Evolutionary conservation across 2,329 filamentous ascomycete species (phyloP).

Genomic region (Phialophora macrospora): DNA sequence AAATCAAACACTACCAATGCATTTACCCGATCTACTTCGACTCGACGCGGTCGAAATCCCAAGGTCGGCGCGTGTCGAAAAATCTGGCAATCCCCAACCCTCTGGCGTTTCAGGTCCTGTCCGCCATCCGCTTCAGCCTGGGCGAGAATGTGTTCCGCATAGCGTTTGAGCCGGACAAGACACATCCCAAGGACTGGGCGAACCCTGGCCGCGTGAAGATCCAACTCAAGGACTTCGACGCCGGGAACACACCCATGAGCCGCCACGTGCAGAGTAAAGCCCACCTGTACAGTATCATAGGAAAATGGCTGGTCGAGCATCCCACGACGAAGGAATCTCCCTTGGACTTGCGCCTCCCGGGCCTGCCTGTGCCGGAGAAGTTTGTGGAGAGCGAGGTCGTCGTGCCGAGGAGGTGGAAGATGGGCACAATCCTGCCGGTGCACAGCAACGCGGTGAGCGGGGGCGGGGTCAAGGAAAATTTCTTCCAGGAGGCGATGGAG

Average conservation of each 20-base stretch:
- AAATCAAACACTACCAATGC: slow-evolving; percentile 78
- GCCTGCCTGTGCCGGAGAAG: slow-evolving; percentile 69
- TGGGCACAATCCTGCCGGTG: slow-evolving; percentile 80
- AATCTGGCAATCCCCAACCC: slow-evolving; percentile 80
- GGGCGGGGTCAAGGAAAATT: slow-evolving; percentile 90
- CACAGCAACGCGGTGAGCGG: slow-evolving; percentile 89
- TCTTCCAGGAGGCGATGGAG: slow-evolving; percentile 95
- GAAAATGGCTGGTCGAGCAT: slow-evolving; percentile 74
- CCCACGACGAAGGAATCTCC: slow-evolving; percentile 76
- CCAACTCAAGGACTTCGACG: slow-evolving; percentile 62
- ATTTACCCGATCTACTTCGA: slow-evolving; percentile 98
- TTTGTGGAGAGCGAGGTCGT: slow-evolving; percentile 74
- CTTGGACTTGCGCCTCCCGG: slow-evolving; percentile 73
- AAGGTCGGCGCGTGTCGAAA: slow-evolving; percentile 78
- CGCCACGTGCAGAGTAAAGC: slow-evolving; percentile 73
- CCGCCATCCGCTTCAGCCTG: slow-evolving; percentile 67
- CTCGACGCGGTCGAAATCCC: slow-evolving; percentile 67
- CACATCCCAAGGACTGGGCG: slow-evolving; percentile 95
- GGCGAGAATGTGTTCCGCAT: slow-evolving; percentile 60
- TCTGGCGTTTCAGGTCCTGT: slow-evolving; percentile 84
- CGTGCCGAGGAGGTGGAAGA: slow-evolving; percentile 87
- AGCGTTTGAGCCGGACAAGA: slow-evolving; percentile 90
- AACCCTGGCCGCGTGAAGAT: slow-evolving; percentile 92
- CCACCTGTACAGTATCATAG: slow-evolving; percentile 82
- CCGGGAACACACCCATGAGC: slow-evolving; percentile 55